Conservation (phyloP, 2,329 filamentous ascomycete genomes). For the Beauveria scarabaeidicola region DNA sequence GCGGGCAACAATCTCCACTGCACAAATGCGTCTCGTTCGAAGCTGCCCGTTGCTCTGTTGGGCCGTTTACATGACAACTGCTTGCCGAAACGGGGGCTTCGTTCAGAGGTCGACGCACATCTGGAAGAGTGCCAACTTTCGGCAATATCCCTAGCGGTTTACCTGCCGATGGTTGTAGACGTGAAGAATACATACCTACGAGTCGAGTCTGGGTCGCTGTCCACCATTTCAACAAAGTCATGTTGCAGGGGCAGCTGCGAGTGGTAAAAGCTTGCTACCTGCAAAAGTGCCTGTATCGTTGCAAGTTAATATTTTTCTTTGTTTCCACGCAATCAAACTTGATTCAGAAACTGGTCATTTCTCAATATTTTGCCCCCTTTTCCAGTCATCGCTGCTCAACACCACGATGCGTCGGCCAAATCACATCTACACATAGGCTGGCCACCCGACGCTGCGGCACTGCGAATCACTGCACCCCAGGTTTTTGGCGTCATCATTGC, state of each 20-base stretch:
- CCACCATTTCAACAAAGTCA: neutral
- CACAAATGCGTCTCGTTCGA: neutral
- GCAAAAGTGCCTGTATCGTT: neutral
- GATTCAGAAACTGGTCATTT: neutral
- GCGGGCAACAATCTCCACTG: neutral
- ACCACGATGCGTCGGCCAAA: neutral
- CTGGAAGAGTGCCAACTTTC: neutral
- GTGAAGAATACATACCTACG: no score
- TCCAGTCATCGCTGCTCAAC: neutral
- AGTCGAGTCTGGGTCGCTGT: neutral
- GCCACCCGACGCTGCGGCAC: neutral
- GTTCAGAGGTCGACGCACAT: neutral
- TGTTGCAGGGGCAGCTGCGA: neutral
- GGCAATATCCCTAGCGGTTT: no score
- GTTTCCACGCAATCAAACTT: neutral
- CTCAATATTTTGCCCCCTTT: neutral
- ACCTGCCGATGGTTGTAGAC: no score
- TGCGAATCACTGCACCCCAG: constrained; percentile 10
- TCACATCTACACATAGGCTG: no score
- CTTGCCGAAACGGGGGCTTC: neutral
- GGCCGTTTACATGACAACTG: neutral
- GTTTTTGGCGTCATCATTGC: neutral
- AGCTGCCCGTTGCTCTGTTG: neutral
- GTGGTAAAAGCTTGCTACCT: neutral
- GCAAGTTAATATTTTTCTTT: neutral